Base-by-base conservation (phyloP, 306 rosid genomes). In the Astragalus glycyphyllos region DNA sequence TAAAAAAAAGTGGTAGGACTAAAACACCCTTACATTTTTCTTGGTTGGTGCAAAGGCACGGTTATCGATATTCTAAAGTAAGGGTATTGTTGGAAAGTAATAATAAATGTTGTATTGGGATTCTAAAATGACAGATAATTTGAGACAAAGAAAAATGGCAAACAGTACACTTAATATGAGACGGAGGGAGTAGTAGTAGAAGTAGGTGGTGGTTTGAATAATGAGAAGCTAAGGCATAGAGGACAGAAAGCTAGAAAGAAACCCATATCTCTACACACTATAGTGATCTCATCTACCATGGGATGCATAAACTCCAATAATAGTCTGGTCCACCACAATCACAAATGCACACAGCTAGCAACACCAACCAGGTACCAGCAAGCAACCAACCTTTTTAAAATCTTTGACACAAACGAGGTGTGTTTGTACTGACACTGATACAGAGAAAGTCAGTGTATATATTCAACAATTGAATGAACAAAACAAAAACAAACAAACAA, bases 401-500 rank as follows among this genome's bases (percentile, higher is more conserved):
- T 58, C 26, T 58, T 79, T 67, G 71, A 58, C 31, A 67, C 57
- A 54, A 59, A 74, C 79, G 76, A 80, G 73, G 83, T 68, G 79
- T 34, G 53, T 60, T 13, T 26, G 65, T 73, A 42, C 72, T 11
- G 71, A 59, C 66, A 10, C 6, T 13, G 31, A 0, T 32, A 57
- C 41, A 2, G 4, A 55, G 65, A 2, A 20, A 20, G 23, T 1
- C 23, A 20, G 23, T 20, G 23, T 20, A 20, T 16, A 15, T 47
- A 56, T 64, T 80, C 37, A 69, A 70, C 57, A 20, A 0, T 20
- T 46, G 50, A 14, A 75, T 69, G 9, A 61, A 32, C 13, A 35
- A 61, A 69, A 46, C 76, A 68, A 69, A 79, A 57, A 29, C 45
- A 80, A 74, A 29, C 45, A 80, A 74, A 80, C 84, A 74, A 74